A percentile compares a stretch with the other conserved stretches of the same genome.
Conservation (phyloP, 768 basidiomycete species). For the Phanerodontia chrysosporium region DNA sequence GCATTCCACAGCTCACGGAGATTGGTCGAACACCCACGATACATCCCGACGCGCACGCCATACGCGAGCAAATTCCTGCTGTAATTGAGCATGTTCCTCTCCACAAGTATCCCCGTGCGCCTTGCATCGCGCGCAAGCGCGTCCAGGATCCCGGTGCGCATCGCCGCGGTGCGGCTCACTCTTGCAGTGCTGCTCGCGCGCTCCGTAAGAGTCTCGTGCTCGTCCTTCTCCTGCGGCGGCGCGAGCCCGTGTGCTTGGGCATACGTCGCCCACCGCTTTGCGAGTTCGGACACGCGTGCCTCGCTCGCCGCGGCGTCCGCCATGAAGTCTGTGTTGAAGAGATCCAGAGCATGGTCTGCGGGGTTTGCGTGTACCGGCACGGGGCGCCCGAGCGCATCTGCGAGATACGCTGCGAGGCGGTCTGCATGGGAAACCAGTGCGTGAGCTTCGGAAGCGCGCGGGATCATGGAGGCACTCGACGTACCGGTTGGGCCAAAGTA, state of each 20-base stretch:
- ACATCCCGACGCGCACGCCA: slow-evolving; percentile 54
- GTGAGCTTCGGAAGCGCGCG: slow-evolving; percentile 14
- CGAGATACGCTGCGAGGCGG: slow-evolving; percentile 26
- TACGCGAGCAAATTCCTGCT: slow-evolving; percentile 52
- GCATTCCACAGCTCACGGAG: no score
- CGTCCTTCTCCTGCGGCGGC: slow-evolving; percentile 1
- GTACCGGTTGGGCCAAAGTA: slow-evolving; percentile 33
- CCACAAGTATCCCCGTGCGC: slow-evolving; percentile 43
- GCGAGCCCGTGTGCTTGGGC: not conserved
- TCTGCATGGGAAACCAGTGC: slow-evolving; percentile 27
- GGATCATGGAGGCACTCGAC: not conserved
- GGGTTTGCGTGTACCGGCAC: slow-evolving; percentile 42
- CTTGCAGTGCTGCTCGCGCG: not conserved
- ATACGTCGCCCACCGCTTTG: slow-evolving; percentile 9
- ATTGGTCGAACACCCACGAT: slow-evolving; percentile 31
- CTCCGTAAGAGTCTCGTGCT: not conserved
- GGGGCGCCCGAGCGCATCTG: slow-evolving; percentile 19
- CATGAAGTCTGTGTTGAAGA: slow-evolving; percentile 47
- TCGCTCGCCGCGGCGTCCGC: not conserved
- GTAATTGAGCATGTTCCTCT: slow-evolving; percentile 48
- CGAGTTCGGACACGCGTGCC: slow-evolving; percentile 7
- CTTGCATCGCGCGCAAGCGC: slow-evolving; percentile 28
- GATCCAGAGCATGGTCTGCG: slow-evolving; percentile 56
- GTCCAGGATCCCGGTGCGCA: no score
- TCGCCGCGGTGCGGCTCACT: no score